Evolutionary conservation across 805 yeast genomes (phyloP).

Genomic region (Nakazawaea peltata): DNA sequence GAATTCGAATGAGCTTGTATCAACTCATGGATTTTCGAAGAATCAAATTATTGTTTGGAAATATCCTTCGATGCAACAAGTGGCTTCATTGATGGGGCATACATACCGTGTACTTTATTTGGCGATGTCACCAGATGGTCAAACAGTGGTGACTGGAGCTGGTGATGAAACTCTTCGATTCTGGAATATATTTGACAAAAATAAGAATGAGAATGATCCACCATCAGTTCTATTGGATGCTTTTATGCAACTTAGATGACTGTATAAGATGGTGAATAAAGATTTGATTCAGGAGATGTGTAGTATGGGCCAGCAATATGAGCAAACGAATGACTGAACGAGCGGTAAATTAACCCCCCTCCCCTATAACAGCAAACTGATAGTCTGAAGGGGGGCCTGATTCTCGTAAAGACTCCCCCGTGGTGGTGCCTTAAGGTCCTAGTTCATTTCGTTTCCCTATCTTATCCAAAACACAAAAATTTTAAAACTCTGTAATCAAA

Average conservation of each 20-base stretch:
- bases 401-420: neutral
- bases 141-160: constrained; percentile 95
- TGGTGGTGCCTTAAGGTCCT: too few species aligned
- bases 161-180: constrained; percentile 95
- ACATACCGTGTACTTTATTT: constrained; percentile 86
- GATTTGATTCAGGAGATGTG: too few species aligned
- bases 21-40: constrained; percentile 90
- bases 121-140: constrained; percentile 91
- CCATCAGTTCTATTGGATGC: constrained; percentile 65
- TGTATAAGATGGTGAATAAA: too few species aligned
- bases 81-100: constrained; percentile 91
- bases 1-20: constrained; percentile 85
- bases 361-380: too few species aligned
- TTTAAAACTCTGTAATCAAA: too few species aligned
- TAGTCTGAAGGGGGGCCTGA: neutral
- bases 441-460: too few species aligned
- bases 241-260: constrained; percentile 61
- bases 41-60: constrained; percentile 93
- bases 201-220: constrained; percentile 46
- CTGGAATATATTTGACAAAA: constrained; percentile 91
- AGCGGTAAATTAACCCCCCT: too few species aligned
- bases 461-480: too few species aligned
- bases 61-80: constrained; percentile 85
- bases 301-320: too few species aligned
- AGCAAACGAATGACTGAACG: too few species aligned